Evolutionary conservation across 441 rosid genomes (phyloP).

Genomic region (Corymbia calophylla): DNA sequence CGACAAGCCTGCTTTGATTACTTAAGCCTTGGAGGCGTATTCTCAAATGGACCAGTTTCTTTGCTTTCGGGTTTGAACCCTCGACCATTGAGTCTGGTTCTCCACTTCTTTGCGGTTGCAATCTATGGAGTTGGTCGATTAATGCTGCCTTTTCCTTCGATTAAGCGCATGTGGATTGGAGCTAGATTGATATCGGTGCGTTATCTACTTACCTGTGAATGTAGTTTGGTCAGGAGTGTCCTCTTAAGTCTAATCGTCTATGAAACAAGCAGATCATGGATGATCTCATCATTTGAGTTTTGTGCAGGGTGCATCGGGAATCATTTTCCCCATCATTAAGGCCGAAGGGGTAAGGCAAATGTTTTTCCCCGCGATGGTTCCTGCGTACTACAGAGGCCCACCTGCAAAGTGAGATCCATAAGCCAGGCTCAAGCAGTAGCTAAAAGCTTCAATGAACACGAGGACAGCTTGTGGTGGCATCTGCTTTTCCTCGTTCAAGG

Average conservation of each 20-base stretch:
- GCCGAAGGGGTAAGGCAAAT: conserved; percentile 6
- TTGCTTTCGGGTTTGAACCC: conserved; percentile 3
- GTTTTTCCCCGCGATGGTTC: conserved; percentile 2
- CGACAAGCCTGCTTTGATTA: conserved; percentile 4
- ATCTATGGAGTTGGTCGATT: neutral
- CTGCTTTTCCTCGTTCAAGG: neutral
- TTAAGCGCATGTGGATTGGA: neutral
- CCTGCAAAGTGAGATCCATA: neutral
- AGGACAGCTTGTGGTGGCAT: neutral
- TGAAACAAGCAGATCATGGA: neutral
- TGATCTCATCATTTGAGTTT: neutral
- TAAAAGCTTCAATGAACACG: neutral
- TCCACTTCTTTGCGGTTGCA: conserved; percentile 4
- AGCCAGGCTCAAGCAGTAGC: neutral
- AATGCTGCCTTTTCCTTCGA: conserved; percentile 1
- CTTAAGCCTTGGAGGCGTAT: neutral
- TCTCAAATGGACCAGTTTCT: conserved; percentile 1
- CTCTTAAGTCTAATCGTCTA: neutral
- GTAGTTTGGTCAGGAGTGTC: neutral
- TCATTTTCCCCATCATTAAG: neutral
- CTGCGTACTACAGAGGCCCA: neutral
- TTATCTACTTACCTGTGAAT: neutral
- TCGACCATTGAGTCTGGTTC: neutral
- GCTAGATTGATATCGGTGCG: conserved; percentile 2
- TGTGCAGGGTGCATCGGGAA: conserved; percentile 3